Evolutionary conservation across 2,329 filamentous ascomycete genomes (phyloP).

Genomic region (Paracamarosporium sp.): DNA sequence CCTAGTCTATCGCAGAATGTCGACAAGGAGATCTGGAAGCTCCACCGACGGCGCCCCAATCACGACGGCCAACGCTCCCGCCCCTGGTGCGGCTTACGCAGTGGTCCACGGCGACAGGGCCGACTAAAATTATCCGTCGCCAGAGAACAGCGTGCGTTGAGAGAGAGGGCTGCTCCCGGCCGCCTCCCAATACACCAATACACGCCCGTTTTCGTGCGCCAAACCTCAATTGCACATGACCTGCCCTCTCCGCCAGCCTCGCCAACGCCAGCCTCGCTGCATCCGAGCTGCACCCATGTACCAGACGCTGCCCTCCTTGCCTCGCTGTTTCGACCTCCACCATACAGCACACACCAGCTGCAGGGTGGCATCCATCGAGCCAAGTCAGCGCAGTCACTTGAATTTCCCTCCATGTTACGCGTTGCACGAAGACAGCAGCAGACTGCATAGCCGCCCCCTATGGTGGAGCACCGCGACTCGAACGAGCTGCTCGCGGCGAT

Average conservation of each 20-base stretch:
- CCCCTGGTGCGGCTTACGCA: conserved; percentile 9
- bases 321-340: background rate
- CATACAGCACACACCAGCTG: background rate
- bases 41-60: conserved; percentile 10
- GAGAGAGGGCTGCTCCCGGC: too few relatives aligned
- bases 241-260: conserved; percentile 2
- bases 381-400: background rate
- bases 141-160: background rate
- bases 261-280: background rate
- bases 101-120: background rate
- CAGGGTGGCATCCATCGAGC: background rate
- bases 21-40: conserved; percentile 11
- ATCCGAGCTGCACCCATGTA: background rate
- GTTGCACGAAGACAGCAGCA: conserved; percentile 42
- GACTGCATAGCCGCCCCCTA: background rate
- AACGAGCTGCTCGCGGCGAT: background rate
- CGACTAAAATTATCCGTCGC: conserved; percentile 10
- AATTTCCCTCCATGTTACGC: conserved; percentile 24
- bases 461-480: background rate
- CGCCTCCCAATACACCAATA: background rate
- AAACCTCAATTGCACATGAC: too few relatives aligned
- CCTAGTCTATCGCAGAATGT: conserved; percentile 6
- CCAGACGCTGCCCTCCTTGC: background rate
- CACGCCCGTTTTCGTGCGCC: background rate
- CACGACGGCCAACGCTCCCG: background rate